Evolutionary conservation across 768 basidiomycete species (phyloP).

Genomic region (Pisolithus albus): DNA sequence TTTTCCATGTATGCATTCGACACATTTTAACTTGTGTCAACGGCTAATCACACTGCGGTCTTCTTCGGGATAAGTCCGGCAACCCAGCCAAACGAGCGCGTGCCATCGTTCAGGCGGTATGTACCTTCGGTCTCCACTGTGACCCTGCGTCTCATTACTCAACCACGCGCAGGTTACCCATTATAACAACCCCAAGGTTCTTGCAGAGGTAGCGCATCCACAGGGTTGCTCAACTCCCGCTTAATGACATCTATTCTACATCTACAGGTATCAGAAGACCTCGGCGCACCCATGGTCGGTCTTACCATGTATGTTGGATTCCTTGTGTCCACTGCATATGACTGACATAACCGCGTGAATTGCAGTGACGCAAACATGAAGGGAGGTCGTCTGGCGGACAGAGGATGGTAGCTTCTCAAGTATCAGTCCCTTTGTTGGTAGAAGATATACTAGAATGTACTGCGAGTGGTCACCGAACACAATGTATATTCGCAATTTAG

Average conservation of each 20-base stretch:
- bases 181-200: constrained; percentile 87
- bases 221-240: not conserved
- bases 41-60: not conserved
- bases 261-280: constrained; percentile 63
- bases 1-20: constrained; percentile 71
- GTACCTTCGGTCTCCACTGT: constrained; percentile 9
- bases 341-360: not conserved
- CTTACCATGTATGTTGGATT: constrained; percentile 58
- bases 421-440: not conserved
- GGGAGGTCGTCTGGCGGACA: constrained; percentile 61
- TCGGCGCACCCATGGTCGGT: constrained; percentile 93
- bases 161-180: constrained; percentile 65
- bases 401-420: constrained; percentile 48
- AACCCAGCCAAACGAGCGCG: constrained; percentile 91
- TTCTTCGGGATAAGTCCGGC: constrained; percentile 51
- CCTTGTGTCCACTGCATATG: not conserved
- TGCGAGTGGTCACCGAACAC: not conserved
- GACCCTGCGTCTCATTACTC: constrained; percentile 2
- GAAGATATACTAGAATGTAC: not conserved
- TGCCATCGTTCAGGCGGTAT: constrained; percentile 93
- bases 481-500: not conserved
- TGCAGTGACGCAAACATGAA: constrained; percentile 57
- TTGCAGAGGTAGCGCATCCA: constrained; percentile 62
- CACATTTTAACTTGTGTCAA: not conserved
- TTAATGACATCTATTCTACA: constrained; percentile 16